phyloP scores from a whole-genome alignment of 805 yeast species.

The Zygotorulaspora sp. region DNA sequence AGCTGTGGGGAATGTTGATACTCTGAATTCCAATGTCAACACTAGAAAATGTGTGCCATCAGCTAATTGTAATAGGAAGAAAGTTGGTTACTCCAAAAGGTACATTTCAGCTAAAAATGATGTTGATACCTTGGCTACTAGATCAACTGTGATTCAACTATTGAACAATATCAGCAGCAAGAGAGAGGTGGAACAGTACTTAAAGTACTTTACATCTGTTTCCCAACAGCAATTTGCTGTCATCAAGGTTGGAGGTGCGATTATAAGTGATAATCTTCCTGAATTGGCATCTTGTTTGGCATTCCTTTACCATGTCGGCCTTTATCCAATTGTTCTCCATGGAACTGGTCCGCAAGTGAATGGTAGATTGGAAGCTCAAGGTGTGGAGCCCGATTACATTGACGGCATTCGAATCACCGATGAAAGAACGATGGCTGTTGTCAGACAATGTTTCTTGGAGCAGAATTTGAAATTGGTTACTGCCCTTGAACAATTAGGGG shows the following conservation, averaged over 20 bases:
- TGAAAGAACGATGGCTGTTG: slow-evolving; percentile 91
- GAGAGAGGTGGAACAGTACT: slow-evolving; percentile 95
- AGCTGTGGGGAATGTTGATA: slow-evolving; percentile 14
- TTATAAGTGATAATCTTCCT: slow-evolving; percentile 88
- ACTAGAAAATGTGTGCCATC: slow-evolving; percentile 12
- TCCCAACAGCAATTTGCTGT: slow-evolving; percentile 97
- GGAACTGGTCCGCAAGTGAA: slow-evolving; percentile 99
- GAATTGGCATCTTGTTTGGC: slow-evolving; percentile 95
- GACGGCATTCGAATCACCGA: slow-evolving; percentile 97
- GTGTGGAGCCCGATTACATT: slow-evolving; percentile 90
- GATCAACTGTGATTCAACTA: slow-evolving; percentile 93
- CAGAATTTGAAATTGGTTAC: slow-evolving; percentile 93
- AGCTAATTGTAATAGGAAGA: slow-evolving; percentile 18
- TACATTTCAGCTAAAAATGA: slow-evolving; percentile 24
- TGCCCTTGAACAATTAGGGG: slow-evolving; percentile 94
- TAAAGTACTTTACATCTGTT: slow-evolving; percentile 93
- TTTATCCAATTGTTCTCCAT: slow-evolving; percentile 93
- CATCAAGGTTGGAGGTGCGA: slow-evolving; percentile 98
- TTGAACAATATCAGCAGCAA: slow-evolving; percentile 95
- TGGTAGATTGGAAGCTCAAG: slow-evolving; percentile 85
- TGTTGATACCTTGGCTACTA: slow-evolving; percentile 44
- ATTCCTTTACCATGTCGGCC: slow-evolving; percentile 93
- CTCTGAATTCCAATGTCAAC: slow-evolving; percentile 7
- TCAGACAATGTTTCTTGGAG: slow-evolving; percentile 89
- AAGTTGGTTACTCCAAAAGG: slow-evolving; percentile 30